Evolutionary conservation across 1,284 basidiomycete genomes (phyloP), one percentile per base, ranked within the genome.

Genomic region (Tilletiopsis washingtonensis): DNA sequence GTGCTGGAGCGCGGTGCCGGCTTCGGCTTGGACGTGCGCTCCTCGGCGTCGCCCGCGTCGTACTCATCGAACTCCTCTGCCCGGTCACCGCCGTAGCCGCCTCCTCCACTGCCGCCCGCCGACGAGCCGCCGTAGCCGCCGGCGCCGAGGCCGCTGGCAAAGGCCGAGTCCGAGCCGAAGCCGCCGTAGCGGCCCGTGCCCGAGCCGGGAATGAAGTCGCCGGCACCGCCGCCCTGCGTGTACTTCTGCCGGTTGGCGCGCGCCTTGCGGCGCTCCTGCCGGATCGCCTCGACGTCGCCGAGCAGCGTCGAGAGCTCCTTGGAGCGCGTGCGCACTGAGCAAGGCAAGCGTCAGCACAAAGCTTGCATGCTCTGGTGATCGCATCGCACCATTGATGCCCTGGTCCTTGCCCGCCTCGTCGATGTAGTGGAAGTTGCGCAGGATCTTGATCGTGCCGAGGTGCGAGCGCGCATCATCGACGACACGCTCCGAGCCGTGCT

Each of bases 391-490:
- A 66, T 98, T 98, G 66, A 96, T 82, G n/a, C 93, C 93, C 75
- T 98, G 90, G 69, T 98, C 94, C 75, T 98, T 98, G 52, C 89
- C 91, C 76, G 93, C 94, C 62, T 98, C 93, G 65, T 98, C 94
- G 51, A 96, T 89, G 75, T 96, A 97, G 74, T 98, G 94, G 77
- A 98, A 98, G 71, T 85, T 96, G 54, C 91, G 80, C 7, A 98
- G 81, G 86, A 98, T 97, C 78, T 97, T 97, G 73, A 98, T 83
- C 24, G 91, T 96, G 36, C 87, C 85, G 19, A 97, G 79, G 72
- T 98, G 94, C 1, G 89, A 86, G 51, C 93, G 81, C 2, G 94
- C 90, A 75, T 98, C 93, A 69, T 98, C 93, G 15, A 98, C 90
- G 3, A 98, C 94, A 40, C 94, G 85, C 73, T 98, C 93, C 20